Evolutionary conservation across 768 basidiomycete genomes (phyloP), one percentile per base, ranked within the genome.

Genomic region (Pleurotus sapidus): DNA sequence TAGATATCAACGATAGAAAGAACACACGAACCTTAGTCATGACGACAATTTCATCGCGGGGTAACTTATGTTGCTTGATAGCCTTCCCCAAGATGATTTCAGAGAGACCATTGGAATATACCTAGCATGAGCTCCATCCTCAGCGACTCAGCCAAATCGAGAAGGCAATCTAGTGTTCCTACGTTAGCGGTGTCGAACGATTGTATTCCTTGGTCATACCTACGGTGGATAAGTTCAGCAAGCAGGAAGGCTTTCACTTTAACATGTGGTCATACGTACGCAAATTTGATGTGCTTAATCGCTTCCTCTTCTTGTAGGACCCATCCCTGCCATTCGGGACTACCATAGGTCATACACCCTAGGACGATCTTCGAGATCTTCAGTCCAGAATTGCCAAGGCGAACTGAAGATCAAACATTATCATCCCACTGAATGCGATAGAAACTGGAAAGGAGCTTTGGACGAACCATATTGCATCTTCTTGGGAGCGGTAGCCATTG

Each of bases 1-100:
- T 11, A 34, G 9, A 34, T 34, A 34, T 34, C 30, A 11, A 34
- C 8, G 7, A 2, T 11, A 34, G 30, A 34, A 11, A 34, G 9
- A 34, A 34, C 30, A 34, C 8, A 11, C 56, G 61, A 56, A 82
- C 83, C 72, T 92, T 92, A 55, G 89, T 90, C 75, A 91, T 78
- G 15, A 92, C 80, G 15, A 92, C 89, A 43, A 91, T 83, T 60
- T 86, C 82, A 14, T 87, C 84, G 1, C 89, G 80, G n/a, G 88
- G 87, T 14, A 89, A 73, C 18, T 83, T 67, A 60, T 82, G 77
- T 59, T 82, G 64, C 63, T 86, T 87, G 72, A 93, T 84, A 1
- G 83, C 87, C 62, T 87, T 85, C 11, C 89, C 89, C 20, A 89
- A 74, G 53, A 89, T 77, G 46, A 80, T 63, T 64, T 91, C 90